These are phyloP conservation scores for Gaeumannomyces tritici DNA, from an alignment of 2,329 filamentous ascomycete species.

Conservation along the genomic window DNA sequence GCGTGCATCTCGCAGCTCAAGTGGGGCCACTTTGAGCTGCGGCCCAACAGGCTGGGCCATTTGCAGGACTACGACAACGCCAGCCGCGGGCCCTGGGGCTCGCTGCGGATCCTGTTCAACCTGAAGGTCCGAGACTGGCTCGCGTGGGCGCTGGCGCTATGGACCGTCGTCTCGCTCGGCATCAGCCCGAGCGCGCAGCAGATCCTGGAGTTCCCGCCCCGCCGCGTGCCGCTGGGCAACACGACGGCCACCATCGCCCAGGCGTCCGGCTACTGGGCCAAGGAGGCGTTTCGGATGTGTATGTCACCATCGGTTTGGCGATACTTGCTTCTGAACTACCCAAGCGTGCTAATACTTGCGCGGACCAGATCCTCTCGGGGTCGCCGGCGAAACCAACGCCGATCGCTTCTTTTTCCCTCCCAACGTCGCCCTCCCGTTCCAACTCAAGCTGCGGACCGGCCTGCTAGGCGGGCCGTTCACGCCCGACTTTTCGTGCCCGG, in stretches of 20 bases:
- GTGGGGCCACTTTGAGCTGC: constrained; percentile 20
- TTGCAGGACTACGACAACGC: constrained; percentile 10
- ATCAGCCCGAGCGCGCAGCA: constrained; percentile 12
- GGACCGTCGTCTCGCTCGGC: constrained; percentile 9
- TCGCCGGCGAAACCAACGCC: neutral
- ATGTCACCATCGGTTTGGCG: too few relatives aligned
- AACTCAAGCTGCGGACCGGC: neutral
- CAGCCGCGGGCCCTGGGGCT: constrained; percentile 10
- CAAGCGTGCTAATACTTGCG: neutral
- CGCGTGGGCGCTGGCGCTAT: constrained; percentile 6
- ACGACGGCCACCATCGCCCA: neutral
- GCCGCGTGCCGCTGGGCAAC: neutral
- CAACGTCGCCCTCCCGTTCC: neutral
- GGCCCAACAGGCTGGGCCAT: constrained; percentile 10
- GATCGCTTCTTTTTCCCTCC: neutral
- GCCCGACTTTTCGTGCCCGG: neutral
- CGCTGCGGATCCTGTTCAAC: constrained; percentile 8
- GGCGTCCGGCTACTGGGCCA: neutral
- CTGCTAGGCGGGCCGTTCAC: neutral
- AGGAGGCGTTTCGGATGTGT: neutral
- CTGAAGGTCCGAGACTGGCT: neutral
- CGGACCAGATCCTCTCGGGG: neutral
- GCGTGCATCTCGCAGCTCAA: constrained; percentile 24
- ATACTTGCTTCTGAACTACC: too few relatives aligned
- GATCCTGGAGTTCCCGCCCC: constrained; percentile 7